Base-by-base conservation (phyloP, 192 early-diverging fungal genomes). In the Coemansia sp. region DNA sequence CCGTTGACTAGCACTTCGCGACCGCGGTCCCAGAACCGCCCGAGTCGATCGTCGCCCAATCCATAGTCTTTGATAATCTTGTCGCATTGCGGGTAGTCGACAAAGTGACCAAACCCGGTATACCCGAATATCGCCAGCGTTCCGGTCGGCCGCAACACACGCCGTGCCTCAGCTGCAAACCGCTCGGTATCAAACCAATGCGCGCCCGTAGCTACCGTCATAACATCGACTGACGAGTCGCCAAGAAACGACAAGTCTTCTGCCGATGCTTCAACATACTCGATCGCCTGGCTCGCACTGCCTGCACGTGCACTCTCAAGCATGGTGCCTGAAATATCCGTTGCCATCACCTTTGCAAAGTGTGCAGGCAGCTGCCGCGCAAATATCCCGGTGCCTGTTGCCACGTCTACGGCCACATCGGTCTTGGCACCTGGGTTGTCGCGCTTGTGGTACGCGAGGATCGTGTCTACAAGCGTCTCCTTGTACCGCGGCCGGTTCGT, bases 311-410 rank as follows among this genome's bases (percentile, higher is more conserved):
- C 80, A 24, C 64, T 65, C 23, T 65, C 38, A 4, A 76, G 71
- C 82, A 83, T 83, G 21, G 39, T 56, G 1, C 48, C 56, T 2
- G 82, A 83, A 4, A 79, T 65, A 35, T 83, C 82, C 1, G 68
- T 64, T 3, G 70, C 82, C 23, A 79, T 43, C 6, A 83, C 82
- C 23, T 58, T 17, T 2, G 22, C 19, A 55, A 68, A 68, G 50
- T 61, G 41, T 35, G 6, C 32, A 35, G 63, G 64, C 22, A 75
- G 69, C 65, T 72, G 72, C 29, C 68, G 67, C 2, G 76, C 72
- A 65, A 83, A 69, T 39, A 75, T 72, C 2, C 82, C 82, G 2
- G 82, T 83, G 4, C 82, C 82, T 4, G 76, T 73, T 22, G 76
- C 82, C 1, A 83, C 70, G 43, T 83, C 82, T 2, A 83, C 73